These are phyloP conservation scores for Didymella lethalis DNA, from an alignment of 2,329 filamentous ascomycete species.

Conservation along the genomic window DNA sequence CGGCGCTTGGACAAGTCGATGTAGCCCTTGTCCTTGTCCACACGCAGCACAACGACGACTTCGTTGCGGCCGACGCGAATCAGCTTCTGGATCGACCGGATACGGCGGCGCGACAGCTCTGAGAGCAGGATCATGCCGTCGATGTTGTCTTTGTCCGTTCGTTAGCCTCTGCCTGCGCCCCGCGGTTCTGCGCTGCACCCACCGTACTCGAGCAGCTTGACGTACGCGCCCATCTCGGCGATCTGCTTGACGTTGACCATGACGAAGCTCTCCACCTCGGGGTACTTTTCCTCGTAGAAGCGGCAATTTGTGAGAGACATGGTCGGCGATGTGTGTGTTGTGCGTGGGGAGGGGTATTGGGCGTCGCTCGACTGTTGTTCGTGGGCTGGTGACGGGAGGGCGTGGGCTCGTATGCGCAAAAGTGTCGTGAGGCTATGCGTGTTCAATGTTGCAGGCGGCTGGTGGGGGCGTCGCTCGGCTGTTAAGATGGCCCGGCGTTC, in stretches of 20 bases:
- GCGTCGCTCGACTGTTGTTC: constrained; percentile 23
- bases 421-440: constrained; percentile 15
- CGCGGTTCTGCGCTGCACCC: constrained; percentile 12
- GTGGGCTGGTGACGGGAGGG: constrained; percentile 16
- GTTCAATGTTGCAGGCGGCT: constrained; percentile 3
- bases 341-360: constrained; percentile 16
- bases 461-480: constrained; percentile 14
- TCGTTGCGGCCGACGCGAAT: constrained; percentile 98
- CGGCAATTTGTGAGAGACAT: constrained; percentile 97
- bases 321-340: constrained; percentile 51
- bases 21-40: constrained; percentile 99
- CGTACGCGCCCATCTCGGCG: constrained; percentile 99
- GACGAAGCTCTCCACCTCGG: constrained; percentile 98
- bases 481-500: constrained; percentile 18
- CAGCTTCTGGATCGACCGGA: constrained; percentile 97
- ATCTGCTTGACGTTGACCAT: constrained; percentile 99
- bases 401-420: constrained; percentile 7
- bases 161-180: constrained; percentile 13
- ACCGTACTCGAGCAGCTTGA: constrained; percentile 95
- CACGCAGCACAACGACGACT: constrained; percentile 96
- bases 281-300: constrained; percentile 97
- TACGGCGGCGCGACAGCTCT: constrained; percentile 96
- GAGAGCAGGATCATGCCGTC: constrained; percentile 99
- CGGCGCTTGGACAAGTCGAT: constrained; percentile 99
- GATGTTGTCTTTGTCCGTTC: constrained; percentile 76